These are phyloP conservation scores for Aspergillus novofumigatus DNA, from an alignment of 2,329 filamentous ascomycete genomes.

Conservation along the genomic window DNA sequence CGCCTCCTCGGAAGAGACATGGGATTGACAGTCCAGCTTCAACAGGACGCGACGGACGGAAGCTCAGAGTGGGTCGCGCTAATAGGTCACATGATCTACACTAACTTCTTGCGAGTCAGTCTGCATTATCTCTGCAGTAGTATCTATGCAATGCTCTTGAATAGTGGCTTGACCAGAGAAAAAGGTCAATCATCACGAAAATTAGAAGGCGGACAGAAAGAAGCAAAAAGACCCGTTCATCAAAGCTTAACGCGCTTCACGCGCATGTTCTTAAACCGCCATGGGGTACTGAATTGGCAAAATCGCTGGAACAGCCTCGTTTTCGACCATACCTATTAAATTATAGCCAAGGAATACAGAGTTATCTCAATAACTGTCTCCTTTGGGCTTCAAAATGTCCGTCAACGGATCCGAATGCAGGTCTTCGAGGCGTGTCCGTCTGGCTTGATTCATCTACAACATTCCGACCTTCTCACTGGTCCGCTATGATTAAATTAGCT, in stretches of 20 bases:
- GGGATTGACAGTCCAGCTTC: no score
- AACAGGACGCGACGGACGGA: not conserved
- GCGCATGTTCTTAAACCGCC: not conserved
- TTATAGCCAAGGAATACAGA: not conserved
- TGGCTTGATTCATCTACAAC: not conserved
- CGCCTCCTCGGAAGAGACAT: not conserved
- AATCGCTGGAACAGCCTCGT: no score
- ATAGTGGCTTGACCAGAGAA: not conserved
- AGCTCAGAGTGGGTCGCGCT: not conserved
- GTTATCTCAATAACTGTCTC: not conserved
- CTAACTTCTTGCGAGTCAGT: not conserved
- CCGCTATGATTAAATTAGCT: not conserved
- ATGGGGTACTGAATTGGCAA: not conserved
- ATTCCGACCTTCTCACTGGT: not conserved
- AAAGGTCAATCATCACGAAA: not conserved
- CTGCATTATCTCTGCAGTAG: not conserved
- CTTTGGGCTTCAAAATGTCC: not conserved
- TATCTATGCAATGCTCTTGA: not conserved
- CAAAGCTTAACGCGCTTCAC: not conserved
- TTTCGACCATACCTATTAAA: no score
- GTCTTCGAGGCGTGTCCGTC: not conserved
- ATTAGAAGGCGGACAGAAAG: not conserved
- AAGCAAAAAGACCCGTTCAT: not conserved
- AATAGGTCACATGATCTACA: not conserved
- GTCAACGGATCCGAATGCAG: not conserved